These are phyloP conservation scores for Boletus huronensis DNA, from an alignment of 768 basidiomycete species.

Conservation along the genomic window DNA sequence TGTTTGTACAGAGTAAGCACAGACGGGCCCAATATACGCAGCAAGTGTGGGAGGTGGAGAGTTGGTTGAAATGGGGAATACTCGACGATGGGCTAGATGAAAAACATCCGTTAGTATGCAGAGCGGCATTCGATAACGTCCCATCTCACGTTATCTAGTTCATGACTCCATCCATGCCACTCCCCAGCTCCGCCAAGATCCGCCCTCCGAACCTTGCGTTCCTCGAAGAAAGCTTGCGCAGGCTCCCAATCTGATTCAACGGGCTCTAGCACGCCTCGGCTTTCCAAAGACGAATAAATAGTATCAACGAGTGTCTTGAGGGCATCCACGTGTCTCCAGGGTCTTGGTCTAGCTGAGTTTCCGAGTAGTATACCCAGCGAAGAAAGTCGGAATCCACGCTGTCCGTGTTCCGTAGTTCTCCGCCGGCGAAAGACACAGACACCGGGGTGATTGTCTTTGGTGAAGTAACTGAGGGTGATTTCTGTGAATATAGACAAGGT, in stretches of 20 bases:
- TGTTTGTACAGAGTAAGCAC: conserved; percentile 78
- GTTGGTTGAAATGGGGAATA: conserved; percentile 46
- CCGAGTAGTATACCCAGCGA: conserved; percentile 74
- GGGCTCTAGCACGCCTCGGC: conserved; percentile 45
- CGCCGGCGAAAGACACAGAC: conserved; percentile 74
- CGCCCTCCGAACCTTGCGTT: conserved; percentile 47
- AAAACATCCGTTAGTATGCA: conserved; percentile 11
- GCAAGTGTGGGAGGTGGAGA: conserved; percentile 68
- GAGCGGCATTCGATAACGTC: background rate
- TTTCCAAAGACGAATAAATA: conserved; percentile 52
- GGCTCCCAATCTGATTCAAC: conserved; percentile 60
- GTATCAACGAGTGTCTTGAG: conserved; percentile 56
- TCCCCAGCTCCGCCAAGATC: conserved; percentile 55
- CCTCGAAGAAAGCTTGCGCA: conserved; percentile 61
- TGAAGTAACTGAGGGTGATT: conserved; percentile 55
- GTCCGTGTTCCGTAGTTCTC: conserved; percentile 63
- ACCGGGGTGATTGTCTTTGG: conserved; percentile 63
- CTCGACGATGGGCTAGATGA: conserved; percentile 21
- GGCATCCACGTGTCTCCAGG: conserved; percentile 67
- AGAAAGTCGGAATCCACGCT: conserved; percentile 76
- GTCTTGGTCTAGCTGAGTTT: conserved; percentile 60
- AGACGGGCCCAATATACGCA: conserved; percentile 77
- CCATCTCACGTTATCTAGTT: conserved; percentile 51
- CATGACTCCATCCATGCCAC: conserved; percentile 68
- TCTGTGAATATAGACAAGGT: conserved; percentile 7